Percentiles rank a stretch among this genome's conserved stretches.
These are phyloP conservation scores for fission yeast (Schizosaccharomyces pombe) DNA, from an alignment of 805 yeast species.

Conservation along the genomic window DNA sequence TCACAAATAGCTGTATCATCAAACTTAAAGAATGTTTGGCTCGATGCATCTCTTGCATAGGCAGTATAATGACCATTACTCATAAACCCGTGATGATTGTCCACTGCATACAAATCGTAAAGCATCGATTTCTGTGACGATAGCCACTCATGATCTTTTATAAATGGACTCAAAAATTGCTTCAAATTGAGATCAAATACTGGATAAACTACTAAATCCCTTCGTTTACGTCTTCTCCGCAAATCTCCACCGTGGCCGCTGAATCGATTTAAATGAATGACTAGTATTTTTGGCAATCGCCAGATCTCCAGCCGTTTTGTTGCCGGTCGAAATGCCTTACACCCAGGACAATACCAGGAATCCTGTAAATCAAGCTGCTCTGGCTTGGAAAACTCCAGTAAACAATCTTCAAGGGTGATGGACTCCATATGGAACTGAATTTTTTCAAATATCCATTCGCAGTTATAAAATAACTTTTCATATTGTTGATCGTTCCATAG, in stretches of 20 bases:
- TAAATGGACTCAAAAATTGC: constrained; percentile 22
- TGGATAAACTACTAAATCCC: constrained; percentile 67
- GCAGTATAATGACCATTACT: constrained; percentile 98
- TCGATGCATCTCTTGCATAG: constrained; percentile 54
- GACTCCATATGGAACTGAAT: neutral
- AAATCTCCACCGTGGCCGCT: constrained; percentile 18
- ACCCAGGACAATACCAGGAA: constrained; percentile 78
- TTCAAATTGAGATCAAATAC: constrained; percentile 56
- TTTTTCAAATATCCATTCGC: neutral
- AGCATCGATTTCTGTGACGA: constrained; percentile 14
- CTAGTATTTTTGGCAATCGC: constrained; percentile 78
- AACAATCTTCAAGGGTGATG: constrained; percentile 48
- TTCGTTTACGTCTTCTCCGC: constrained; percentile 49
- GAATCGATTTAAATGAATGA: constrained; percentile 76
- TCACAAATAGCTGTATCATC: constrained; percentile 34
- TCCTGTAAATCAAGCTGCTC: constrained; percentile 76
- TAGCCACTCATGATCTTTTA: constrained; percentile 12
- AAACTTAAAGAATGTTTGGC: constrained; percentile 65
- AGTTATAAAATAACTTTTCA: constrained; percentile 7
- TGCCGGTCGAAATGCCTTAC: constrained; percentile 77
- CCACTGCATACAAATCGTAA: constrained; percentile 79
- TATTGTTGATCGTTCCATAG: constrained; percentile 11
- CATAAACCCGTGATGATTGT: constrained; percentile 83
- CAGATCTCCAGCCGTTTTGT: constrained; percentile 76
- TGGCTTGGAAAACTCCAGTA: constrained; percentile 48